Percentiles rank a stretch among this genome's conserved stretches.
These are phyloP conservation scores for Paecilomyces variotii DNA, from an alignment of 2,329 filamentous ascomycete species.

Conservation along the genomic window DNA sequence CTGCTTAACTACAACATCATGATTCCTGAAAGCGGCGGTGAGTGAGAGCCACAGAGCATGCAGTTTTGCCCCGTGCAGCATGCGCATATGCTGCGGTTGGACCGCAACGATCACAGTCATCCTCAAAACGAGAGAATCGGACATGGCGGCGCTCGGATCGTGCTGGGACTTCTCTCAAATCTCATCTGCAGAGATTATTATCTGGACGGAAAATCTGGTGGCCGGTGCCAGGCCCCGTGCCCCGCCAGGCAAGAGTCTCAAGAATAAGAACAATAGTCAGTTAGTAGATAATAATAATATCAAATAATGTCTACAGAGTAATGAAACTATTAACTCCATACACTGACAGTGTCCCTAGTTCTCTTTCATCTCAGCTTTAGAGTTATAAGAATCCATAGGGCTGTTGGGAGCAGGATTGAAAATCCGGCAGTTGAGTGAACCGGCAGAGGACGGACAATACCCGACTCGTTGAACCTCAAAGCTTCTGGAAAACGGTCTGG, in stretches of 20 bases:
- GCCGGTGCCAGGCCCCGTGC: background rate
- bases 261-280: background rate
- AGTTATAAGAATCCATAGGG: background rate
- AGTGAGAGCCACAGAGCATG: background rate
- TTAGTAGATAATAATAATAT: too few relatives aligned
- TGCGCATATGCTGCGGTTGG: background rate
- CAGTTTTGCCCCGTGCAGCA: background rate
- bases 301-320: too few relatives aligned
- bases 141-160: background rate
- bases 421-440: background rate
- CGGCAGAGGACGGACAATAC: background rate
- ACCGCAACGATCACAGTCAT: background rate
- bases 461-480: background rate
- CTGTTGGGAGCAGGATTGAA: background rate
- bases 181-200: background rate
- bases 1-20: background rate
- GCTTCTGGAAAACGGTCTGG: background rate
- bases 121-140: too few relatives aligned
- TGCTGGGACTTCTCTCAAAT: background rate
- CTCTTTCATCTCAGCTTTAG: background rate
- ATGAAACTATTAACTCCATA: too few relatives aligned
- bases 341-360: background rate
- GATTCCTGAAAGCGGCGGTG: background rate
- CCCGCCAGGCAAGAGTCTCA: background rate
- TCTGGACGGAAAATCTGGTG: background rate